Evolutionary conservation across 2,329 filamentous ascomycete genomes (phyloP), one percentile per base, ranked within the genome.

Genomic region (Incumbomyces lentus): DNA sequence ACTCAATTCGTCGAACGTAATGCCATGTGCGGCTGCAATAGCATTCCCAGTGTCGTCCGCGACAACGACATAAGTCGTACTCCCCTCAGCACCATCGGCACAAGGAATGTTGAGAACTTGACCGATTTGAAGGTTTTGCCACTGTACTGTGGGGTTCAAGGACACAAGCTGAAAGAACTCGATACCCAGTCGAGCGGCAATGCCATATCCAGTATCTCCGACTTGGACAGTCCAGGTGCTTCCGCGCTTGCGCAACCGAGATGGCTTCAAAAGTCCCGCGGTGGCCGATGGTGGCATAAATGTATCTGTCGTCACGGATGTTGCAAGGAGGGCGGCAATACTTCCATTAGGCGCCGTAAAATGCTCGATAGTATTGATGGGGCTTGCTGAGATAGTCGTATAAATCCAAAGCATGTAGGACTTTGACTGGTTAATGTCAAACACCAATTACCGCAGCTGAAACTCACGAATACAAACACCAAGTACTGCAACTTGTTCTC

Each of bases 151-250:
- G 7, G 50, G 50, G 40, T 56, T 55, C 14, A 45, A 46, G 13
- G 19, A 19, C 31, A 49, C 40, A 16, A 56, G 44, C 19, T 44
- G 46, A 22, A 44, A 45, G 31, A 53, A 51, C 16, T 48, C 45
- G 36, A 53, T 46, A 12, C 45, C 48, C 29, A 55, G 42, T 13
- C 43, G 49, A 8, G 36, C 41, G 6, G 54, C 54, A 35, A 56
- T 56, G 22, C 46, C 49, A 29, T 50, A 46, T 26, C 54, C 52
- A 19, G 54, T 47, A 44, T 56, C 52, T n/a, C 54, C 54, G 6
- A 51, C 16, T 32, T 42, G 44, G 12, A 56, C 50, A 6, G 43
- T 50, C 34, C 54, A 56, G 6, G 44, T 53, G 41, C 41, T 26
- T 3, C 8, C 41, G 12, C 40, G 29, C 40, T 32, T 42, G 26